Base-by-base conservation (phyloP, 768 basidiomycete species). In the Astraeus odoratus region DNA sequence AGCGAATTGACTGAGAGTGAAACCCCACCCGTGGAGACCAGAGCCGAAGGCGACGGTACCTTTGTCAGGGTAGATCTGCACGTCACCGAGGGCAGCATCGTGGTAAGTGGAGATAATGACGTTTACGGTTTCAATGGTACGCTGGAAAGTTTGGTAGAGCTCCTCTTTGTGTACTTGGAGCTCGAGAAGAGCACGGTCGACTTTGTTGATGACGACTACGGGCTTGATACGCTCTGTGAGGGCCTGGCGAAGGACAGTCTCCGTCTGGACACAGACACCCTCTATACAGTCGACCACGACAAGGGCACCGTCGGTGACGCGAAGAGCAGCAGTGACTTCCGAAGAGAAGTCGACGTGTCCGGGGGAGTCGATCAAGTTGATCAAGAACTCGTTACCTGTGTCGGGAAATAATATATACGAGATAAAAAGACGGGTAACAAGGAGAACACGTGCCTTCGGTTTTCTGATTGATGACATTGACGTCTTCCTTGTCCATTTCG, bases 281-380 rank as follows among this genome's bases (percentile, higher is more conserved):
- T 99, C 96, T 58, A 99, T 84, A 69, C 93, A 96, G 70, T 99
- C 96, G 61, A 99, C 96, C 67, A 99, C 96, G 60, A 99, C 96
- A 56, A 99, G 86, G 49, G 96, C 96, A 76, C 95, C 96, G 54
- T 99, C 96, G 52, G 96, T 99, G 61, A 99, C 96, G 74, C 96
- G 96, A 64, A 99, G 91, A 54, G 96, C 96, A 51, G 96, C 96
- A 2, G 96, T 99, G 59, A 99, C 96, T 71, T 99, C 96, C 42
- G 96, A 98, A 26, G 96, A 99, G 78, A 99, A 99, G 69, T 99
- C 96, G 69, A 99, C 96, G 81, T 99, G 96, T 59, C 96, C 96
- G 43, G 96, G 96, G 7, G 94, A 97, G 67, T 99, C 96, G 75
- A 99, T 98, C 73, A 99, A 73, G 74, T 99, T 99, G 78, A 99